Evolutionary conservation across 2,329 filamentous ascomycete species (phyloP).

Genomic region (Lachnellula occidentalis): DNA sequence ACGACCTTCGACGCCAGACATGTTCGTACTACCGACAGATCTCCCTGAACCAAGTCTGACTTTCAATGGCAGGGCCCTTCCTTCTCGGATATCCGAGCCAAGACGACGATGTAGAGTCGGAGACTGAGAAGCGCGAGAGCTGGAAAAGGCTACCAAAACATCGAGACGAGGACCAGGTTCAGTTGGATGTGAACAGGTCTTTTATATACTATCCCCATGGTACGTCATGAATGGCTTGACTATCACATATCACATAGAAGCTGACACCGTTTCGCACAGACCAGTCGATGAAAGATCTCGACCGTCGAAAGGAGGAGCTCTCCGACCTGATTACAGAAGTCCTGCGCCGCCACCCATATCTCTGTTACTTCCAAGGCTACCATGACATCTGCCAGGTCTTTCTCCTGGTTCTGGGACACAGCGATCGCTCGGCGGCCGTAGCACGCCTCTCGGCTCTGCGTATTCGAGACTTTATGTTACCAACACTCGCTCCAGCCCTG

Average conservation of each 20-base stretch:
- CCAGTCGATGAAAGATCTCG: constrained; percentile 63
- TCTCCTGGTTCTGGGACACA: constrained; percentile 70
- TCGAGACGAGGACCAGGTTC: constrained; percentile 83
- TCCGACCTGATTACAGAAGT: constrained; percentile 75
- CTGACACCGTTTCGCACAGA: constrained; percentile 42
- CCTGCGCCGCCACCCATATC: constrained; percentile 71
- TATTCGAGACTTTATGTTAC: constrained; percentile 97
- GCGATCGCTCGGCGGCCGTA: constrained; percentile 56
- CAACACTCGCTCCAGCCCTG: constrained; percentile 73
- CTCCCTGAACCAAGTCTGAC: constrained; percentile 14
- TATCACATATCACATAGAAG: constrained; percentile 19
- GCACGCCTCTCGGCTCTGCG: constrained; percentile 81
- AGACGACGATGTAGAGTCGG: constrained; percentile 12
- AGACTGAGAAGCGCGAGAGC: constrained; percentile 19
- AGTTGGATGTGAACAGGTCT: constrained; percentile 88
- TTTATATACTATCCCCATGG: constrained; percentile 93
- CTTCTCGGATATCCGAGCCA: constrained; percentile 41
- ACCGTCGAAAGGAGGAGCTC: constrained; percentile 67
- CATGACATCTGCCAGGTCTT: constrained; percentile 98
- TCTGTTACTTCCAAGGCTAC: constrained; percentile 97
- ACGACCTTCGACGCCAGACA: constrained; percentile 63
- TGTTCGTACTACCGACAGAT: constrained; percentile 55
- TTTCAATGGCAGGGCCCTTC: constrained; percentile 51
- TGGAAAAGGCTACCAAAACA: constrained; percentile 61
- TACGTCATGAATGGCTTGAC: constrained; percentile 39